A percentile compares a stretch with the other conserved stretches of the same genome.
Conservation (phyloP, 2,329 filamentous ascomycete genomes). For the Diaporthe sp. region DNA sequence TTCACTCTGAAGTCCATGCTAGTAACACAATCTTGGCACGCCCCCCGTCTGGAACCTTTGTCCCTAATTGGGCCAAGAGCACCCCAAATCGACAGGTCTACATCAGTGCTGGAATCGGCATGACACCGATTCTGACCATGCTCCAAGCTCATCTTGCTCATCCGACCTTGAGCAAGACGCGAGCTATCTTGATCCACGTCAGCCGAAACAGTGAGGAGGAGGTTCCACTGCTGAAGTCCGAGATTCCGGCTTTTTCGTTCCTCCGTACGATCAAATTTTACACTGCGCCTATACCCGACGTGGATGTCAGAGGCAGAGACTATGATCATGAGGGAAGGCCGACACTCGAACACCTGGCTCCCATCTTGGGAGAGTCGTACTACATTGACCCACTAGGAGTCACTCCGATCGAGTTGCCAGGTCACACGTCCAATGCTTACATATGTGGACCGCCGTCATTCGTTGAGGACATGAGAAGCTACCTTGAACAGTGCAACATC, state of each 20-base stretch:
- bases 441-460: neutral
- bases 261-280: neutral
- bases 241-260: neutral
- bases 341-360: neutral
- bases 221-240: neutral
- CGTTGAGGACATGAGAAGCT: neutral
- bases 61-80: neutral
- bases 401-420: neutral
- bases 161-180: neutral
- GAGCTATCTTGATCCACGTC: neutral
- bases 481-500: neutral
- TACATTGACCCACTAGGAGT: conserved; percentile 1
- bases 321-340: conserved; percentile 1
- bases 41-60: neutral
- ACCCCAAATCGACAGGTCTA: neutral
- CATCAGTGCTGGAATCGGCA: neutral
- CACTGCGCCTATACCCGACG: neutral
- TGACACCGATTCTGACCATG: neutral
- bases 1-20: neutral
- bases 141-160: neutral
- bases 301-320: neutral
- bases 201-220: neutral
- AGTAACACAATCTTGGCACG: neutral
- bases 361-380: neutral
- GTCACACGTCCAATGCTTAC: neutral